A percentile compares a stretch with the other conserved stretches of the same genome.
Conservation (phyloP, 139 green algal genomes). For the Chlorella vulgaris region DNA sequence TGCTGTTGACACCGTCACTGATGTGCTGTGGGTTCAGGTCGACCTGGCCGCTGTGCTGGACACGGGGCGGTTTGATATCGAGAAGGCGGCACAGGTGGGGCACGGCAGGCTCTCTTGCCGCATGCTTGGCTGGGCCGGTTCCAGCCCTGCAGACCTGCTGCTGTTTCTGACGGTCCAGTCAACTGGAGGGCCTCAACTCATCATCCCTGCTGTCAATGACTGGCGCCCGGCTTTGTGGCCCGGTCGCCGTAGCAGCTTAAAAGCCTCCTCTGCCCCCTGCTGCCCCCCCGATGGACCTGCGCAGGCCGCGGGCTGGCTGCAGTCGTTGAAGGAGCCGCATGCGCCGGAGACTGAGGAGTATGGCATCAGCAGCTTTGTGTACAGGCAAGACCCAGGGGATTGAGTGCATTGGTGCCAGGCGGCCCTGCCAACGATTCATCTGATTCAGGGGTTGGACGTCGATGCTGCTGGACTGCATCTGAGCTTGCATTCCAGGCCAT, state of each 20-base stretch:
- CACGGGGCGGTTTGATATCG: constrained; percentile 68
- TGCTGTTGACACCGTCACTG: no score
- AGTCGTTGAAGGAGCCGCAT: constrained; percentile 43
- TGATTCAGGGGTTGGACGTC: not conserved
- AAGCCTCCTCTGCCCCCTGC: not conserved
- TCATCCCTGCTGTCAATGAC: no score
- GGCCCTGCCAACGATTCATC: not conserved
- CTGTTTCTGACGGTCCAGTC: not conserved
- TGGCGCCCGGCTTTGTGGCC: no score
- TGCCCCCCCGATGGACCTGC: not conserved
- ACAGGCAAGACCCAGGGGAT: constrained; percentile 15
- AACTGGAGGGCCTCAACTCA: no score
- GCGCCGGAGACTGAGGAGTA: constrained; percentile 67
- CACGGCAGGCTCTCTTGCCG: no score
- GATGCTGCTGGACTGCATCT: not conserved
- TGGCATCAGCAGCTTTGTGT: constrained; percentile 78
- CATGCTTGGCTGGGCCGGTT: no score
- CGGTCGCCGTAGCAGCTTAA: not conserved
- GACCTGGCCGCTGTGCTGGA: constrained; percentile 48
- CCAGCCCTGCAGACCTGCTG: not conserved
- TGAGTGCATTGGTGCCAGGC: not conserved
- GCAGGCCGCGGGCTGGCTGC: constrained; percentile 68
- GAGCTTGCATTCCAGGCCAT: not conserved
- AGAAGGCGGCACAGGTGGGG: constrained; percentile 53
- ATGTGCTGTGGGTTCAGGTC: not conserved